Evolutionary conservation across 257 asterid species (phyloP).

Genomic region (Solanum corneliomulleri): DNA sequence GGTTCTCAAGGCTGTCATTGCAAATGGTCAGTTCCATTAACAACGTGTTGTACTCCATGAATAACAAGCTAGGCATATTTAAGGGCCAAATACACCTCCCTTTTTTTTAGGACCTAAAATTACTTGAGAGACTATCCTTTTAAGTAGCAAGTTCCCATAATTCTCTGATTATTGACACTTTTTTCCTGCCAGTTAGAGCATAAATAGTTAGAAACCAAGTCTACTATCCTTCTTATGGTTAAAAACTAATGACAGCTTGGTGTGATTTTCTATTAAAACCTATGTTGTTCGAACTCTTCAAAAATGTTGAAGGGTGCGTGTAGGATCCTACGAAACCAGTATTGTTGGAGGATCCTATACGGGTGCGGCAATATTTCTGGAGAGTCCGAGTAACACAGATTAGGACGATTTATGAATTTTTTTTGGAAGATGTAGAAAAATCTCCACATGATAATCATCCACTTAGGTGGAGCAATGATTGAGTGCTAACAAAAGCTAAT

Average conservation of each 20-base stretch:
- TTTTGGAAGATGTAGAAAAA: not conserved
- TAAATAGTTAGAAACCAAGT: not conserved
- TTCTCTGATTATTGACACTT: not conserved
- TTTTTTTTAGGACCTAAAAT: not conserved
- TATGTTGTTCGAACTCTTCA: not conserved
- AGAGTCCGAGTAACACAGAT: not conserved
- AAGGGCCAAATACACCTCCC: not conserved
- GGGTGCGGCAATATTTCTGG: not conserved
- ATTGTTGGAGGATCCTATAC: not conserved
- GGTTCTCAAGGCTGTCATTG: not conserved
- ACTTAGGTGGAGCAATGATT: not conserved
- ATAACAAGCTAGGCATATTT: not conserved
- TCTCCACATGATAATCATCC: not conserved
- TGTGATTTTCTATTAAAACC: not conserved
- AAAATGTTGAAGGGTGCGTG: not conserved
- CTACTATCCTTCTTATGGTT: not conserved
- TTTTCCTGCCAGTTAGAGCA: not conserved
- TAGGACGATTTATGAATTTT: not conserved
- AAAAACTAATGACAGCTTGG: not conserved
- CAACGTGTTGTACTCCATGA: not conserved
- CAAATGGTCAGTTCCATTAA: not conserved
- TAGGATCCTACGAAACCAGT: not conserved
- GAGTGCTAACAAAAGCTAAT: not conserved
- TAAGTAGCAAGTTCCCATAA: not conserved
- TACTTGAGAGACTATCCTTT: not conserved